Conservation (phyloP, 768 basidiomycete species). For the Pleurotus djamor region DNA sequence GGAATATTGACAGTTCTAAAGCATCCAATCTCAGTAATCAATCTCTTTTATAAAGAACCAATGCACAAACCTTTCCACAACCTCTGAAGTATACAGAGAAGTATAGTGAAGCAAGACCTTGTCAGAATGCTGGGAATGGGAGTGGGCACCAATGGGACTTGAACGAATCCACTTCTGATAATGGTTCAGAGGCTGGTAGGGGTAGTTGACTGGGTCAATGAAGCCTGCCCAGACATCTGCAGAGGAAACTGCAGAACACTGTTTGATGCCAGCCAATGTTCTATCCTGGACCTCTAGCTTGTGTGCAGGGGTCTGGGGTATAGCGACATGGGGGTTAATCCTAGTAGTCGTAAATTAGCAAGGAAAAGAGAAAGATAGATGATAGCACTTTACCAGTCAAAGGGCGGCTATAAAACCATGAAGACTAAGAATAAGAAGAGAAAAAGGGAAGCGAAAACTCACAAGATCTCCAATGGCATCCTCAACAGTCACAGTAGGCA, state of each 20-base stretch:
- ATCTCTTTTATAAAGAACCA: too few species aligned
- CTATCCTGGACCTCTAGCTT: too few species aligned
- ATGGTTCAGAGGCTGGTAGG: constrained; percentile 39
- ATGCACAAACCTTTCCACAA: constrained; percentile 51
- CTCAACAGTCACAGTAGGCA: constrained; percentile 53
- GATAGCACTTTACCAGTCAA: constrained; percentile 59
- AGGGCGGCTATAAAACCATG: constrained; percentile 43
- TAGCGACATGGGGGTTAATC: constrained; percentile 52
- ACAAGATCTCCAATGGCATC: constrained; percentile 74
- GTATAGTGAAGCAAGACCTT: constrained; percentile 60
- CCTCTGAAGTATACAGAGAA: constrained; percentile 26
- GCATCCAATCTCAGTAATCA: not conserved
- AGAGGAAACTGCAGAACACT: constrained; percentile 34
- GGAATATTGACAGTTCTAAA: constrained; percentile 55
- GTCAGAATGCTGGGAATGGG: constrained; percentile 10
- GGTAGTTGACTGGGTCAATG: constrained; percentile 37
- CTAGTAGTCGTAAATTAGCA: constrained; percentile 24
- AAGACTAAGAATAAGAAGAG: not conserved
- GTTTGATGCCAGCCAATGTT: too few species aligned
- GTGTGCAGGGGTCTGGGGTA: constrained; percentile 27
- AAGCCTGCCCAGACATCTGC: constrained; percentile 40
- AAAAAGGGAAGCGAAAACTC: constrained; percentile 21
- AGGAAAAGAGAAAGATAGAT: not conserved
- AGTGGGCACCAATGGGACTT: constrained; percentile 20
- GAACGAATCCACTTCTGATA: constrained; percentile 36